phyloP scores from a whole-genome alignment of 495 filamentous ascomycete genomes.

The Beverwykella pulmonaria region DNA sequence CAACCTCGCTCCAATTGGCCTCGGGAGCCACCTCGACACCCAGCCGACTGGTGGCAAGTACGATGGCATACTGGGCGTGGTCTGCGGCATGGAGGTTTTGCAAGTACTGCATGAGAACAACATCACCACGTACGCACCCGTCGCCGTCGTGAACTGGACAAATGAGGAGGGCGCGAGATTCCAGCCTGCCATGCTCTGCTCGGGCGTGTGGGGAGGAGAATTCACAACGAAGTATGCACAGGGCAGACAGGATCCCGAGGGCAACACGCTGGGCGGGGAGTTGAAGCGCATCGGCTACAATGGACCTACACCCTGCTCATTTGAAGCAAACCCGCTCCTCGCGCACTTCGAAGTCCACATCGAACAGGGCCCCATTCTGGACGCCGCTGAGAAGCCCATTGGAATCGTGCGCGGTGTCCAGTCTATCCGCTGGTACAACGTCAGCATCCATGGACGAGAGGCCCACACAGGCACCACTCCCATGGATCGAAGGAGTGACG shows the following conservation, averaged over 20 bases:
- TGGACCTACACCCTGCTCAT: conserved; percentile 5
- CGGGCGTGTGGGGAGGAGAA: conserved; percentile 19
- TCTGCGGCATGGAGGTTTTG: conserved; percentile 18
- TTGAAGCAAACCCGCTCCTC: conserved; percentile 10
- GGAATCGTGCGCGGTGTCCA: conserved; percentile 21
- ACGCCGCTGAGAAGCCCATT: conserved; percentile 7
- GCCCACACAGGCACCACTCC: conserved; percentile 19
- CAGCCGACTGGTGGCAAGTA: conserved; percentile 21
- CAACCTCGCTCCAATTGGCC: conserved; percentile 7
- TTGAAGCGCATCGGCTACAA: conserved; percentile 19
- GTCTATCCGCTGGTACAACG: conserved; percentile 22
- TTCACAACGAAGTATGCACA: conserved; percentile 10
- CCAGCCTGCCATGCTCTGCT: conserved; percentile 16
- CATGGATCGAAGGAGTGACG: conserved; percentile 22
- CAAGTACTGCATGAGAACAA: conserved; percentile 9
- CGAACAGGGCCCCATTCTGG: conserved; percentile 24
- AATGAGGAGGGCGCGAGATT: conserved; percentile 31
- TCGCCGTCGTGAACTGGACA: conserved; percentile 27
- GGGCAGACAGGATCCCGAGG: conserved; percentile 4
- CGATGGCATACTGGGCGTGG: conserved; percentile 22
- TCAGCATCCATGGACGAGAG: conserved; percentile 9
- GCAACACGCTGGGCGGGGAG: conserved; percentile 8
- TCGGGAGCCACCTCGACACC: conserved; percentile 8
- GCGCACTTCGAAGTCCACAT: conserved; percentile 28
- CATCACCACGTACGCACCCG: conserved; percentile 18